Percentiles rank a stretch among this genome's conserved stretches.
Conservation (phyloP, 257 asterid species). For the Solanum virginianum region DNA sequence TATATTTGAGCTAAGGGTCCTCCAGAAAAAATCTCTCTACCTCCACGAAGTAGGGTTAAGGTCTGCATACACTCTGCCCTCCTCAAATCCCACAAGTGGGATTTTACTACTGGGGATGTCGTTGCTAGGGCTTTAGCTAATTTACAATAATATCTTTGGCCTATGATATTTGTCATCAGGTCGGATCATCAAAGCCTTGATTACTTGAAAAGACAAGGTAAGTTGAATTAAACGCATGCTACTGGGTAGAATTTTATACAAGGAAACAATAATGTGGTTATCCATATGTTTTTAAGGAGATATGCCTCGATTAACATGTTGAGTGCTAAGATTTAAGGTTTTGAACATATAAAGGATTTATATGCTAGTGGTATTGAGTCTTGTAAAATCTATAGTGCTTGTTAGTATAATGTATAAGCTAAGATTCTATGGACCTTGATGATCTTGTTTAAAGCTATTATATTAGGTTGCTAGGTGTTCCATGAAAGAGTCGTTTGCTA, state of each 20-base stretch:
- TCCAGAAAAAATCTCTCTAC: neutral
- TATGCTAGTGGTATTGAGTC: neutral
- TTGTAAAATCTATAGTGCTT: neutral
- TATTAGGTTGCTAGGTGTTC: neutral
- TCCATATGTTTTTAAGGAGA: neutral
- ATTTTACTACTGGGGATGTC: too few species aligned
- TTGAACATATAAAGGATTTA: neutral
- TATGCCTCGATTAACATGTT: neutral
- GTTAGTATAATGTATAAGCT: neutral
- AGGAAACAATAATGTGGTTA: neutral
- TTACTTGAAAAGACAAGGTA: neutral
- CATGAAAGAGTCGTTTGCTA: neutral
- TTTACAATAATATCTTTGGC: too few species aligned
- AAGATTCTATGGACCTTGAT: neutral
- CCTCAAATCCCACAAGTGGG: neutral
- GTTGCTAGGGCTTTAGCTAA: neutral
- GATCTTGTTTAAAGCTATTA: neutral
- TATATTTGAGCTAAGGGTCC: neutral
- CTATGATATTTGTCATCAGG: neutral
- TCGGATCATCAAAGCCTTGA: neutral
- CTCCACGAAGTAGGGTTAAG: neutral
- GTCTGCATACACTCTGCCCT: neutral
- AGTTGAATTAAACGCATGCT: neutral
- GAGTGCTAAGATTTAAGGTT: neutral
- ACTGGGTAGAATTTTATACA: neutral